Evolutionary conservation across 805 yeast species (phyloP).

Genomic region (Metschnikowia amazonensis): DNA sequence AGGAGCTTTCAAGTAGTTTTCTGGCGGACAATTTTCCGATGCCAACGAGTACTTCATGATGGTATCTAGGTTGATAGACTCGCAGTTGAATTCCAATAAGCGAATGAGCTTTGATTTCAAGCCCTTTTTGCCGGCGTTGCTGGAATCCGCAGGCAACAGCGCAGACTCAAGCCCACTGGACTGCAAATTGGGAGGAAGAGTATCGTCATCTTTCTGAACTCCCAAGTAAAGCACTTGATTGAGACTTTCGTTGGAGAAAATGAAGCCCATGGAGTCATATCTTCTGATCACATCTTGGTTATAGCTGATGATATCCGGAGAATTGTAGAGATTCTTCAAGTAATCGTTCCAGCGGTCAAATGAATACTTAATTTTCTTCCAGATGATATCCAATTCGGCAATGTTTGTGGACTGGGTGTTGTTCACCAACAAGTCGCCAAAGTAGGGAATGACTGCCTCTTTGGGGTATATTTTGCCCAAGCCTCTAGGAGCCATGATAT

Average conservation of each 20-base stretch:
- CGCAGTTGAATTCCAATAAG: constrained; percentile 41
- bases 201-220: constrained; percentile 28
- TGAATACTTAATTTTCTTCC: constrained; percentile 66
- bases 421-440: constrained; percentile 75
- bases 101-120: constrained; percentile 41
- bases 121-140: constrained; percentile 7
- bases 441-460: constrained; percentile 78
- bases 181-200: constrained; percentile 17
- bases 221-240: constrained; percentile 42
- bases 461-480: constrained; percentile 74
- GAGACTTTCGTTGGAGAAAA: constrained; percentile 41
- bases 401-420: constrained; percentile 33
- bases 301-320: constrained; percentile 35
- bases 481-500: constrained; percentile 83
- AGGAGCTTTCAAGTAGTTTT: constrained; percentile 27
- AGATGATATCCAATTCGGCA: constrained; percentile 58
- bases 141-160: not conserved
- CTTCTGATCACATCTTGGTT: constrained; percentile 39
- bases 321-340: constrained; percentile 46
- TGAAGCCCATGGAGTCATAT: constrained; percentile 41
- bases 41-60: constrained; percentile 62
- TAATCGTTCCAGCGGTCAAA: constrained; percentile 83
- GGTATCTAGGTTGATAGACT: constrained; percentile 46
- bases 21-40: constrained; percentile 58
- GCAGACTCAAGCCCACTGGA: constrained; percentile 1